Evolutionary conservation across 2,329 filamentous ascomycete species (phyloP), one percentile per base, ranked within the genome.

Genomic region (Pseudogymnoascus sp.): DNA sequence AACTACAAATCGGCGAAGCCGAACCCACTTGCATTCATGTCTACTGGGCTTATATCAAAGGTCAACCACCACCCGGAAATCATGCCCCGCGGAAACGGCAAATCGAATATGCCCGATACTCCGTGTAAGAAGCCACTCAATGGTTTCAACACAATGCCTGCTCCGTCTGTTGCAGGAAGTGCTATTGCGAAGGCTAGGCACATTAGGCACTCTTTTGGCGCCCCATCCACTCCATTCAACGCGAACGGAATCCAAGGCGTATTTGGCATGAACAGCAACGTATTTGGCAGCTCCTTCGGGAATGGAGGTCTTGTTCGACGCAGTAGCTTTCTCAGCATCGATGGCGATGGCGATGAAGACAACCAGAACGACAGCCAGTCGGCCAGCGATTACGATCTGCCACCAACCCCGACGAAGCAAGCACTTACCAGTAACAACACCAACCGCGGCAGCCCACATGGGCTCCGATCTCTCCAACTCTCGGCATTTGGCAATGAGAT

Each of bases 31-130:
- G 92, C 92, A 5, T 97, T 97, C 76, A 92, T 91, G 80, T 97
- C 94, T 1, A 97, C 94, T 0, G 92, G 93, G 1, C 79, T 99
- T 28, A 88, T 99, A 62, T 97, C 94, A 10, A 99, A 99, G 77
- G 90, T 95, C 75, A 95, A 94, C 71, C 87, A 90, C 63, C 87
- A 90, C 73, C 84, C 87, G 0, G 91, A 97, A 68, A 37, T 37
- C 14, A 83, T 91, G 61, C 83, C 74, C 67, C 75, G 78, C 38
- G 79, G 78, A 23, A 77, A 77, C 28, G 82, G 81, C 75, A 86
- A 88, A 72, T 78, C 84, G 70, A 82, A 84, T 31, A 92, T 96
- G 80, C 93, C 94, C 0, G 94, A 97, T 72, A 99, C 94, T 1
- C 94, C 94, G 1, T 97, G 94, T 76, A 99, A 97, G 78, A 92